phyloP scores from a whole-genome alignment of 2,329 filamentous ascomycete genomes.

The Emericellopsis cladophorae region DNA sequence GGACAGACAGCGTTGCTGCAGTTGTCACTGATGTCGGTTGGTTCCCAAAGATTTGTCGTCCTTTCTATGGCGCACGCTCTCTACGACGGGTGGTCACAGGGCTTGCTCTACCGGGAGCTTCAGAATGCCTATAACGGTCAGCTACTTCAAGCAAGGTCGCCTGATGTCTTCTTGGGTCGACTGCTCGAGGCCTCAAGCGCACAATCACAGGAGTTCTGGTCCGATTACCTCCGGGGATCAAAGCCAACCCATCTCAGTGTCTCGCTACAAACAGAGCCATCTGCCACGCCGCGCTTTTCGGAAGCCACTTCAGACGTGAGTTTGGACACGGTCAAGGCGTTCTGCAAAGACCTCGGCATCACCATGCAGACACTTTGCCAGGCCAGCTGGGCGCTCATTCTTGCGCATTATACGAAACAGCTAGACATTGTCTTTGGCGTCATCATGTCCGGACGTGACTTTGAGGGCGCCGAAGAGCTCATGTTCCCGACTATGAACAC shows the following conservation, averaged over 20 bases:
- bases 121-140: slow-evolving; percentile 44
- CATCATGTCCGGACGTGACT: slow-evolving; percentile 75
- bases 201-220: slow-evolving; percentile 50
- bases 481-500: slow-evolving; percentile 93
- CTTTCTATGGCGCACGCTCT: slow-evolving; percentile 76
- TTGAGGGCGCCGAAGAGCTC: slow-evolving; percentile 50
- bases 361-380: slow-evolving; percentile 68
- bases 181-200: background rate
- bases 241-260: slow-evolving; percentile 15
- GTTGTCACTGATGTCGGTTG: slow-evolving; percentile 12
- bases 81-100: slow-evolving; percentile 81
- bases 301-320: slow-evolving; percentile 5
- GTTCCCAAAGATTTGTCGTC: slow-evolving; percentile 28
- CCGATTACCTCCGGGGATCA: slow-evolving; percentile 45
- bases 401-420: slow-evolving; percentile 48
- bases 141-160: background rate
- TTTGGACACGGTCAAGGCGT: slow-evolving; percentile 20
- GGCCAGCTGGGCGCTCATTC: slow-evolving; percentile 59
- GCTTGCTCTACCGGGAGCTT: slow-evolving; percentile 61
- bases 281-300: background rate
- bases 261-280: background rate
- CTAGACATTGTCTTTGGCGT: slow-evolving; percentile 75
- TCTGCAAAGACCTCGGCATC: slow-evolving; percentile 55
- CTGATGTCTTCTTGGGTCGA: background rate
- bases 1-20: slow-evolving; percentile 32